Conservation (phyloP, 2,329 filamentous ascomycete genomes). For the Pseudopyricularia javanii region DNA sequence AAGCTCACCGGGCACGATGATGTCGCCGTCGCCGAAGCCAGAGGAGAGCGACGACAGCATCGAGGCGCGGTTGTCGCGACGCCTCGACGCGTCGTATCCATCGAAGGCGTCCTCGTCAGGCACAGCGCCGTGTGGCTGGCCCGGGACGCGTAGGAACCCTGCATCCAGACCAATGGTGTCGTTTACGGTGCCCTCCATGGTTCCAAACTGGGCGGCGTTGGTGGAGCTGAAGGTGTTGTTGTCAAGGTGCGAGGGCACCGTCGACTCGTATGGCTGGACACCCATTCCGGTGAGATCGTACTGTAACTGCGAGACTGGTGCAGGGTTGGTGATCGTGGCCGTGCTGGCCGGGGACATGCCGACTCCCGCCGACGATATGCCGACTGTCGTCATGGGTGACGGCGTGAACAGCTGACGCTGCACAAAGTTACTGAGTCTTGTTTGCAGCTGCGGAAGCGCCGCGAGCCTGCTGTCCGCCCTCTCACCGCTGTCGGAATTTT, state of each 20-base stretch:
- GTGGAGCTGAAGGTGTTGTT: conserved; percentile 15
- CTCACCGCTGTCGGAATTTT: too few relatives aligned
- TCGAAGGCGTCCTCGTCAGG: conserved; percentile 13
- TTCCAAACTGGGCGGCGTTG: conserved; percentile 13
- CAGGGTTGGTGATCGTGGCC: neutral
- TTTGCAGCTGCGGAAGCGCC: neutral
- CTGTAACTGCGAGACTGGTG: neutral
- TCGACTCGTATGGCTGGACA: neutral
- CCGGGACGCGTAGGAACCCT: too few relatives aligned
- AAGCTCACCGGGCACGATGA: conserved; percentile 28
- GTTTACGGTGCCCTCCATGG: conserved; percentile 6
- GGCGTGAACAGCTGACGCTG: conserved; percentile 1
- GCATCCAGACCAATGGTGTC: conserved; percentile 7
- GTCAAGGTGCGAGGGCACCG: conserved; percentile 10
- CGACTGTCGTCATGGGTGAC: neutral
- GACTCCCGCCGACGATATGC: neutral
- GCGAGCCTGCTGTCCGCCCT: neutral
- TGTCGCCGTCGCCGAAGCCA: conserved; percentile 50
- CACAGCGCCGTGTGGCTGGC: too few relatives aligned
- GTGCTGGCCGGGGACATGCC: conserved; percentile 2
- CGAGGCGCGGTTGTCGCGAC: conserved; percentile 28
- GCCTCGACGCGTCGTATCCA: conserved; percentile 10
- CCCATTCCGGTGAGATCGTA: neutral
- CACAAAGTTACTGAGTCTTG: neutral
- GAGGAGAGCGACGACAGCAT: conserved; percentile 50